These are phyloP conservation scores for Leishmania aethiopica DNA, from an alignment of 208 protist genomes.

Conservation along the genomic window DNA sequence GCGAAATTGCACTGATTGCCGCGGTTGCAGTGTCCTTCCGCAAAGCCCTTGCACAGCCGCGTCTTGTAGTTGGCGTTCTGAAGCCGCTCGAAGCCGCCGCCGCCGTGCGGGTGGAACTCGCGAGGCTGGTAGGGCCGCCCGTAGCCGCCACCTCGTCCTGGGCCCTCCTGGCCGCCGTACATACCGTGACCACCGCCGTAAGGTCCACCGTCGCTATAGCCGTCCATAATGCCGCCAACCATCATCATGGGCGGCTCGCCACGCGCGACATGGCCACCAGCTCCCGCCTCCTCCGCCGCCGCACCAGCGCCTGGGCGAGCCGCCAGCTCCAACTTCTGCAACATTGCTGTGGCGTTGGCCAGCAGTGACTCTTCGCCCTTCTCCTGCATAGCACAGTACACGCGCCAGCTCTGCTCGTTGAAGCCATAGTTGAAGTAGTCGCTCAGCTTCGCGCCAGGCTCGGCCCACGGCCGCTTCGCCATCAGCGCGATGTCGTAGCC, in stretches of 20 bases:
- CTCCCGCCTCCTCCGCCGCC: constrained; percentile 7
- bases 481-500: constrained; percentile 89
- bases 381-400: constrained; percentile 84
- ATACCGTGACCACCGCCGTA: not conserved
- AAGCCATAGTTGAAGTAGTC: constrained; percentile 95
- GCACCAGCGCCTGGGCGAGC: constrained; percentile 17
- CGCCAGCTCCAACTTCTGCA: constrained; percentile 50
- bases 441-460: constrained; percentile 72
- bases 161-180: not conserved
- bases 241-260: constrained; percentile 13
- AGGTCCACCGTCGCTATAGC: constrained; percentile 9
- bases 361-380: constrained; percentile 66
- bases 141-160: constrained; percentile 5
- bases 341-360: constrained; percentile 55
- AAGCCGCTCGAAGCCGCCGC: constrained; percentile 1
- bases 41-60: constrained; percentile 69
- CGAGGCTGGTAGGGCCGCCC: constrained; percentile 8
- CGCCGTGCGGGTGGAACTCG: constrained; percentile 5
- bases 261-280: not conserved
- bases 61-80: constrained; percentile 66
- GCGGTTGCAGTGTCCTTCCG: constrained; percentile 69
- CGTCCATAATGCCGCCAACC: constrained; percentile 17
- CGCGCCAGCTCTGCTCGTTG: constrained; percentile 83
- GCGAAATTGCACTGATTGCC: constrained; percentile 85
- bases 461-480: constrained; percentile 74